phyloP scores from a whole-genome alignment of 495 filamentous ascomycete species.

The Aspergillus bridgeri region DNA sequence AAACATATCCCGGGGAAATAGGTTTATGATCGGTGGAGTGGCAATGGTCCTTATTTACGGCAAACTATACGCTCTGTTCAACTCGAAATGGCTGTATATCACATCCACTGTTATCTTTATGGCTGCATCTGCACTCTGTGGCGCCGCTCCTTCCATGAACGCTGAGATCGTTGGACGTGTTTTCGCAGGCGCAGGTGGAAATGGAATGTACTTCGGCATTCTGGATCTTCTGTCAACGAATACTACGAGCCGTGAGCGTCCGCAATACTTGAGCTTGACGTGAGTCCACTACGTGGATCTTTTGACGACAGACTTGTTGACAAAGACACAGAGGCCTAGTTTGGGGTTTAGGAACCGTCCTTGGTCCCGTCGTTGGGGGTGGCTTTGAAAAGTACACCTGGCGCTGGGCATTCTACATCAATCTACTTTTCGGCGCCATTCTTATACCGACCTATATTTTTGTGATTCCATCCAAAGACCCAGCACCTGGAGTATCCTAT shows the following conservation, averaged over 20 bases:
- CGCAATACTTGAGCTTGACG: constrained; percentile 43
- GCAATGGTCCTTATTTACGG: constrained; percentile 20
- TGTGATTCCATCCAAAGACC: constrained; percentile 46
- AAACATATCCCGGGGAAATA: constrained; percentile 19
- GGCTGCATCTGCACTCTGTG: constrained; percentile 47
- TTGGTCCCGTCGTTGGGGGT: constrained; percentile 42
- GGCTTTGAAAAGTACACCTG: constrained; percentile 31
- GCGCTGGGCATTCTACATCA: constrained; percentile 48
- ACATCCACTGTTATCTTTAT: constrained; percentile 43
- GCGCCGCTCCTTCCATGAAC: constrained; percentile 46
- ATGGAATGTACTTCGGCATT: constrained; percentile 51
- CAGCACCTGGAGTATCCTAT: constrained; percentile 34
- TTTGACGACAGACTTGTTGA: neutral
- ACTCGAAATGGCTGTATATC: constrained; percentile 52
- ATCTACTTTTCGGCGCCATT: constrained; percentile 48
- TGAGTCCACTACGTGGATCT: constrained; percentile 1
- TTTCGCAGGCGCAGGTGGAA: constrained; percentile 37
- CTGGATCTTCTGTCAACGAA: constrained; percentile 42
- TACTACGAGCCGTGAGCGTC: constrained; percentile 43
- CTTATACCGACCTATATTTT: constrained; percentile 54
- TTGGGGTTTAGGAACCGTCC: constrained; percentile 47
- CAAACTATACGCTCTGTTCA: constrained; percentile 46
- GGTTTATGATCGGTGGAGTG: constrained; percentile 23
- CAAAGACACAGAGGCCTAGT: constrained; percentile 16
- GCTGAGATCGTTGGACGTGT: constrained; percentile 48